These are phyloP conservation scores for Eucalyptus albens DNA, from an alignment of 345 rosid species.

Conservation along the genomic window DNA sequence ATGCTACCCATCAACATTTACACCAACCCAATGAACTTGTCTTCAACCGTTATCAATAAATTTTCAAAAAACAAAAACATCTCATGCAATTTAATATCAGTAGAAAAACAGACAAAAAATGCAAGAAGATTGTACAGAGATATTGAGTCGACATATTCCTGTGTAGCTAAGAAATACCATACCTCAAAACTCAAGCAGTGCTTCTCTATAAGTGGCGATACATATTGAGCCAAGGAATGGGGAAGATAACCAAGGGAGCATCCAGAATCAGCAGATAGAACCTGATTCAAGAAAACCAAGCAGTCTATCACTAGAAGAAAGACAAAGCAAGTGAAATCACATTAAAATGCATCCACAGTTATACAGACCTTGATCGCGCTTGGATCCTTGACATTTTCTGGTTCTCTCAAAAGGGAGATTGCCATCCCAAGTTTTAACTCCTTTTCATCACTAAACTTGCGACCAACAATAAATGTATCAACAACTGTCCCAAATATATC, in stretches of 20 bases:
- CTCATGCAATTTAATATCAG: background rate
- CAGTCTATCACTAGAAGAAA: background rate
- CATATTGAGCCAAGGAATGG: slow-evolving; percentile 51
- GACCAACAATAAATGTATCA: slow-evolving; percentile 79
- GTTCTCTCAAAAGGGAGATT: slow-evolving; percentile 59
- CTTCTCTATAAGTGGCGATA: slow-evolving; percentile 63
- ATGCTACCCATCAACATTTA: background rate
- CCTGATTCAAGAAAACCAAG: slow-evolving; percentile 28
- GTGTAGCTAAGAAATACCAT: background rate
- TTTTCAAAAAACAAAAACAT: background rate
- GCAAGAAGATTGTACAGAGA: background rate
- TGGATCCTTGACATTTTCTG: slow-evolving; percentile 55
- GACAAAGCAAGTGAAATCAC: background rate
- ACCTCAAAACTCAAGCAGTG: slow-evolving; percentile 59
- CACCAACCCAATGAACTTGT: background rate
- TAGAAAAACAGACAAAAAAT: background rate
- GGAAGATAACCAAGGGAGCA: slow-evolving; percentile 71
- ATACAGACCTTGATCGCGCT: slow-evolving; percentile 64
- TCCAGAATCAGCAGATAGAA: slow-evolving; percentile 36
- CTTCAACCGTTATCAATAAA: background rate
- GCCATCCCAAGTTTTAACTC: slow-evolving; percentile 27
- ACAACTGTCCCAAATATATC: slow-evolving; percentile 20
- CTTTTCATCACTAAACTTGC: slow-evolving; percentile 56
- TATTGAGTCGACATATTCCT: background rate
- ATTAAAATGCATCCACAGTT: background rate